A percentile compares a stretch with the other conserved stretches of the same genome.
These are phyloP conservation scores for Cenchrus americanus DNA, from an alignment of 176 grass and related monocot species.

Conservation along the genomic window DNA sequence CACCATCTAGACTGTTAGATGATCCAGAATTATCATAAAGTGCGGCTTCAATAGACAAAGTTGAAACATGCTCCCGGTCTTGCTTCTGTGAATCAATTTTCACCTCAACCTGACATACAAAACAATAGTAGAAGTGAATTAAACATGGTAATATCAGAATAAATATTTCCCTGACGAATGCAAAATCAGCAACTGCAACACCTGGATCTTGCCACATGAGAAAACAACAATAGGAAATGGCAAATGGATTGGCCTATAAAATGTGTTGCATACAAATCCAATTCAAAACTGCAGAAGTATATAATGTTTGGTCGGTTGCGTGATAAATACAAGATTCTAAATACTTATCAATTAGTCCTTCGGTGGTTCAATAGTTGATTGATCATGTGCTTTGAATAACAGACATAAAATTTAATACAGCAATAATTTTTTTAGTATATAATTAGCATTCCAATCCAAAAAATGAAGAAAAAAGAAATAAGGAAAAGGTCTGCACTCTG, in stretches of 20 bases:
- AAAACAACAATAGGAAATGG: conserved; percentile 18
- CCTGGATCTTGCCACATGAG: conserved; percentile 9
- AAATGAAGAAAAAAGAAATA: background rate
- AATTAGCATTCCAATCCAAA: conserved; percentile 4
- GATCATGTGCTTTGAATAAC: conserved; percentile 13
- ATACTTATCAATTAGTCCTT: background rate
- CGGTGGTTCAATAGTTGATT: background rate
- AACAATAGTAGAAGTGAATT: background rate
- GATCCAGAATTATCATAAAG: conserved; percentile 72
- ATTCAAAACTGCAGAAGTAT: background rate
- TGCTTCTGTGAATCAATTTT: conserved; percentile 80
- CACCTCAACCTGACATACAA: conserved; percentile 77
- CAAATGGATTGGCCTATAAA: background rate
- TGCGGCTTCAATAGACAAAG: conserved; percentile 76
- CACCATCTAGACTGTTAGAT: conserved; percentile 43
- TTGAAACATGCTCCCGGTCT: conserved; percentile 52
- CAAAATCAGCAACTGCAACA: conserved; percentile 13
- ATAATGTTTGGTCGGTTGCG: background rate
- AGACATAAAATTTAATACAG: background rate
- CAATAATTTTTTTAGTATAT: background rate
- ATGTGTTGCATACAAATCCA: conserved; percentile 4
- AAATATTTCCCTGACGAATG: conserved; percentile 16
- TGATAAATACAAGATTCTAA: background rate
- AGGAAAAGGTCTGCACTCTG: background rate
- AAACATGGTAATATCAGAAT: conserved; percentile 14